Base-by-base conservation (phyloP, 2,329 filamentous ascomycete species). In the Amylocarpus encephaloides region DNA sequence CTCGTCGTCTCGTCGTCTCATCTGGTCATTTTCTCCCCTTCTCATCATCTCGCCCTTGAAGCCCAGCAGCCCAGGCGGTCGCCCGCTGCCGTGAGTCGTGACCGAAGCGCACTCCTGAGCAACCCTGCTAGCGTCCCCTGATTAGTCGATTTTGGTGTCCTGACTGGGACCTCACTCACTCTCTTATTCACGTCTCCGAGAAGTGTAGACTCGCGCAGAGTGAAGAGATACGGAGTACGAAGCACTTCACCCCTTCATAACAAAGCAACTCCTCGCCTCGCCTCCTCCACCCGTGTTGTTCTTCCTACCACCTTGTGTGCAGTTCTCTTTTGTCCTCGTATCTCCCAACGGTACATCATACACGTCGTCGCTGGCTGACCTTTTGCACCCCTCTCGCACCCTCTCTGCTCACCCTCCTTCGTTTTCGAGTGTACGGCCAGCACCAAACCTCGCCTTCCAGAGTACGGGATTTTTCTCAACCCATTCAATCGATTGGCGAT, bases 111-210 rank as follows among this genome's bases (percentile, higher is more conserved):
- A 6, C 30, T 32, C 29, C 29, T 35, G 15, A 18, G 29, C 29
- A 15, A 26, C 49, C 49, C 34, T 51, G 39, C 45, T 51, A 51
- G 49, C 49, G 49, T 43, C 34, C 22, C 44, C 43, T 38, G 36
- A 46, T 50, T 49, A 45, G 46, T 42, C 46, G 36, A 46, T 51
- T 51, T 29, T 33, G 34, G 34, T 36, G 34, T 36, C 34, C 32
- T 38, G 35, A 43, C 43, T 30, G 36, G 40, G 45, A 43, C 44
- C 40, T 43, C 40, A 19, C 40, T 43, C 40, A 19, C 40, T 38
- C 49, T 30, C 32, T 12, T 43, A 43, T 43, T 44, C 49, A 48
- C 49, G 41, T 45, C 45, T 46, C 43, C 48, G 15, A 43, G 44
- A 33, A 33, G 32, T 44, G 32, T 15, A 19, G 22, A 44, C n/a